Evolutionary conservation across 192 early-diverging fungal species (phyloP).

Genomic region (Linderina pennispora): DNA sequence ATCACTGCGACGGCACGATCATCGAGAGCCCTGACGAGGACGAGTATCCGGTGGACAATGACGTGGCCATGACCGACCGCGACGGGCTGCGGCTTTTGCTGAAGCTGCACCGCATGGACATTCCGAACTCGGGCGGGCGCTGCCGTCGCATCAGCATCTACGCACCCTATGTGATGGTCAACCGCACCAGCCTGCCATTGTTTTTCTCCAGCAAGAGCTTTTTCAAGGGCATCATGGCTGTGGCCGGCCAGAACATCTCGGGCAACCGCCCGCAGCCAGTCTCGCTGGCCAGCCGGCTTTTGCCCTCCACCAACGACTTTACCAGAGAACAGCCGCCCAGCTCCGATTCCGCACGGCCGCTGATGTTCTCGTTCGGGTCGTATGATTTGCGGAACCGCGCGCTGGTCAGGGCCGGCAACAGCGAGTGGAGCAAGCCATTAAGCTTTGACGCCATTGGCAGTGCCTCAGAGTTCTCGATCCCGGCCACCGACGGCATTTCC

Average conservation of each 20-base stretch:
- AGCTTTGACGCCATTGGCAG: slow-evolving; percentile 97
- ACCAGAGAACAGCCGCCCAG: not conserved
- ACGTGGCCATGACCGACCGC: slow-evolving; percentile 59
- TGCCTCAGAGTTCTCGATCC: slow-evolving; percentile 69
- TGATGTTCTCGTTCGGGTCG: slow-evolving; percentile 92
- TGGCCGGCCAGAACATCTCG: slow-evolving; percentile 58
- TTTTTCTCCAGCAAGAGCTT: slow-evolving; percentile 74
- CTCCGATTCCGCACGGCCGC: slow-evolving; percentile 15
- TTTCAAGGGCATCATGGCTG: slow-evolving; percentile 65
- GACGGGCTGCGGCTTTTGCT: slow-evolving; percentile 59
- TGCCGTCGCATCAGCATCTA: slow-evolving; percentile 82
- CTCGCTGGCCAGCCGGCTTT: slow-evolving; percentile 2
- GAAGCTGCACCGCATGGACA: slow-evolving; percentile 56
- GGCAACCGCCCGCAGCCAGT: slow-evolving; percentile 13
- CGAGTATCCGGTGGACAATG: slow-evolving; percentile 72
- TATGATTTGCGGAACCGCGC: slow-evolving; percentile 80
- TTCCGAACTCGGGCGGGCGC: slow-evolving; percentile 58
- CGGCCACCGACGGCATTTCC: slow-evolving; percentile 34
- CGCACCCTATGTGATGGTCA: slow-evolving; percentile 89
- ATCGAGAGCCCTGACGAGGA: slow-evolving; percentile 76
- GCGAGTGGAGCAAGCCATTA: slow-evolving; percentile 80
- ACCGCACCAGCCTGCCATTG: slow-evolving; percentile 81
- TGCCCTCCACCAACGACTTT: slow-evolving; percentile 3
- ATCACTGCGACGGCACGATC: slow-evolving; percentile 73
- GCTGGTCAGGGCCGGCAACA: slow-evolving; percentile 63